Evolutionary conservation across 164 flowering plant species (phyloP).

Genomic region (Cinnamomum chago): DNA sequence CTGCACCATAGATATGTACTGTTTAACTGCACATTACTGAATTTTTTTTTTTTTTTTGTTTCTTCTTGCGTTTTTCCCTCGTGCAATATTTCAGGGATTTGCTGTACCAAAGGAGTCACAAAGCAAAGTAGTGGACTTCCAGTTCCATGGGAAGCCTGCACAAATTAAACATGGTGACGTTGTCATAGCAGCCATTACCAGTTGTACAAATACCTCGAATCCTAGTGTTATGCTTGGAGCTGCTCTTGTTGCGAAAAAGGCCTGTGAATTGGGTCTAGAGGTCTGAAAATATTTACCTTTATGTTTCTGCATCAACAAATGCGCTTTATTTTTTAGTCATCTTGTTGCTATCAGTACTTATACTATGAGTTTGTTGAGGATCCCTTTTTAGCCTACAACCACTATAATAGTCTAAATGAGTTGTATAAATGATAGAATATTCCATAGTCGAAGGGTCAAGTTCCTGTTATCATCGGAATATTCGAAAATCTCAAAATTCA

Average conservation of each 20-base stretch:
- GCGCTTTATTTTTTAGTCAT: not conserved
- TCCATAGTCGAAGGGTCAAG: too few species aligned
- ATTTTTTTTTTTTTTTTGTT: not conserved
- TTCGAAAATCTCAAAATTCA: too few species aligned
- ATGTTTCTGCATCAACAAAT: not conserved
- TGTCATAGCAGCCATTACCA: slow-evolving; percentile 95
- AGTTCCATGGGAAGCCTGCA: slow-evolving; percentile 78
- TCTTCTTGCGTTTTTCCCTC: not conserved
- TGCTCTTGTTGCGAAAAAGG: slow-evolving; percentile 88
- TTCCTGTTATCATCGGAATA: too few species aligned
- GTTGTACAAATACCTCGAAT: slow-evolving; percentile 95
- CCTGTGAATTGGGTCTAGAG: slow-evolving; percentile 78
- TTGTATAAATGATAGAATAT: too few species aligned
- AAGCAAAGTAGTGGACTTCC: slow-evolving; percentile 68
- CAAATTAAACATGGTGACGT: slow-evolving; percentile 88
- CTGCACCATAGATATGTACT: too few species aligned
- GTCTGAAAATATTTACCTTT: slow-evolving; percentile 26
- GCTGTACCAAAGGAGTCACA: slow-evolving; percentile 83
- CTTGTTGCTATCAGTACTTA: not conserved
- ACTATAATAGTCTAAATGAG: not conserved
- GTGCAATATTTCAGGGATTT: slow-evolving; percentile 54
- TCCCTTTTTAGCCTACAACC: not conserved
- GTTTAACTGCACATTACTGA: not conserved
- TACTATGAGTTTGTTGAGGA: not conserved
- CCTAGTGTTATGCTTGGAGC: slow-evolving; percentile 99